Percentiles rank a stretch among this genome's conserved stretches.
Evolutionary conservation across 1,139 yeast genomes (phyloP).

Genomic region (Neolecta irregularis): DNA sequence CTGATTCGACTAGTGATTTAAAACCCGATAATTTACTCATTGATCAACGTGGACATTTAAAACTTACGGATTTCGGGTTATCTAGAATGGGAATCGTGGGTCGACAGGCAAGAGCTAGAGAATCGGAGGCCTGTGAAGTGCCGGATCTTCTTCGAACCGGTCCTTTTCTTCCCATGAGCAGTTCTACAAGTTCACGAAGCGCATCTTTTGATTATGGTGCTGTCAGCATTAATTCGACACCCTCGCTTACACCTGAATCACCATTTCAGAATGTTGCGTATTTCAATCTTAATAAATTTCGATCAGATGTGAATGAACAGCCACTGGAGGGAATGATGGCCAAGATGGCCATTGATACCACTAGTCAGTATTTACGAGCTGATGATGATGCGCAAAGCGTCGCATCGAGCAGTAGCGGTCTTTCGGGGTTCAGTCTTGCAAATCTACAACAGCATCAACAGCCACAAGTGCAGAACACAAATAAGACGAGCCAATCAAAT

Average conservation of each 20-base stretch:
- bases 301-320: background rate
- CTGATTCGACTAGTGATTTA: conserved; percentile 34
- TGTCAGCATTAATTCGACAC: background rate
- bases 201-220: conserved; percentile 2
- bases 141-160: conserved; percentile 7
- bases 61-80: conserved; percentile 87
- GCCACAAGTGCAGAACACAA: conserved; percentile 6
- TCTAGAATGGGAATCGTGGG: conserved; percentile 80
- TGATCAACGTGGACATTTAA: conserved; percentile 74
- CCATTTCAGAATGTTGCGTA: conserved; percentile 1
- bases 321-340: background rate
- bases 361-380: conserved; percentile 1
- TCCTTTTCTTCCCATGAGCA: background rate
- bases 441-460: conserved; percentile 5
- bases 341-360: background rate
- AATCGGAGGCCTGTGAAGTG: too few species aligned
- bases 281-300: background rate
- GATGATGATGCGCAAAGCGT: conserved; percentile 8
- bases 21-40: conserved; percentile 89
- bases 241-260: background rate
- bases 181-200: conserved; percentile 5
- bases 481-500: conserved; percentile 1
- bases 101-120: conserved; percentile 45
- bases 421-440: conserved; percentile 4
- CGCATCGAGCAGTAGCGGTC: conserved; percentile 2